Evolutionary conservation across 768 basidiomycete species (phyloP).

Genomic region (Pleurotus platypus): DNA sequence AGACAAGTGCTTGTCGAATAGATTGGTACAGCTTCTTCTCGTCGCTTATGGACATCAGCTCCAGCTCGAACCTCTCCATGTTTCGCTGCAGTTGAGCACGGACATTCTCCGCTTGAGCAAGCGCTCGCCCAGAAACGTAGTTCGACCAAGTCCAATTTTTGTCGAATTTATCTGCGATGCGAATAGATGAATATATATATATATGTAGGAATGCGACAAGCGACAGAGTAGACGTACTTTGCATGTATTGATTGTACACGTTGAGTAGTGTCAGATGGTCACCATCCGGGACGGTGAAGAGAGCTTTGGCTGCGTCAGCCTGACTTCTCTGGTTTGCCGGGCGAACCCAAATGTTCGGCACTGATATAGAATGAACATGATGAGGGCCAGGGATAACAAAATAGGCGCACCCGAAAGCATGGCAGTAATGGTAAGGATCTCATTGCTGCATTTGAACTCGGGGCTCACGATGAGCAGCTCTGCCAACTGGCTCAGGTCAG

Average conservation of each 20-base stretch:
- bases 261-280: slow-evolving; percentile 95
- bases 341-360: slow-evolving; percentile 93
- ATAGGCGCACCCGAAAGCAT: slow-evolving; percentile 82
- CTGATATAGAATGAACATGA: slow-evolving; percentile 27
- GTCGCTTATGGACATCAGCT: slow-evolving; percentile 64
- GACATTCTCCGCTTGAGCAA: slow-evolving; percentile 91
- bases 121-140: slow-evolving; percentile 78
- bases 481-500: slow-evolving; percentile 54
- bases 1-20: slow-evolving; percentile 80
- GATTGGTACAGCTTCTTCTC: slow-evolving; percentile 68
- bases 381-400: not conserved
- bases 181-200: not conserved
- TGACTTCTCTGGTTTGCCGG: slow-evolving; percentile 86
- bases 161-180: slow-evolving; percentile 59
- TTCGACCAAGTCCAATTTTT: slow-evolving; percentile 90
- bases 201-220: not conserved
- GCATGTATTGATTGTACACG: slow-evolving; percentile 89
- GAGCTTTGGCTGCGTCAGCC: slow-evolving; percentile 88
- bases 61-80: slow-evolving; percentile 90
- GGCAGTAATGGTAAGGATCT: slow-evolving; percentile 90
- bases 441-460: slow-evolving; percentile 94
- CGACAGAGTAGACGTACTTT: slow-evolving; percentile 47
- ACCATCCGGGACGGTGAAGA: slow-evolving; percentile 89
- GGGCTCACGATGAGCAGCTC: slow-evolving; percentile 94
- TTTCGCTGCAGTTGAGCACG: slow-evolving; percentile 82